Evolutionary conservation across 2,329 filamentous ascomycete genomes (phyloP).

Genomic region (Curvularia verruculosa): DNA sequence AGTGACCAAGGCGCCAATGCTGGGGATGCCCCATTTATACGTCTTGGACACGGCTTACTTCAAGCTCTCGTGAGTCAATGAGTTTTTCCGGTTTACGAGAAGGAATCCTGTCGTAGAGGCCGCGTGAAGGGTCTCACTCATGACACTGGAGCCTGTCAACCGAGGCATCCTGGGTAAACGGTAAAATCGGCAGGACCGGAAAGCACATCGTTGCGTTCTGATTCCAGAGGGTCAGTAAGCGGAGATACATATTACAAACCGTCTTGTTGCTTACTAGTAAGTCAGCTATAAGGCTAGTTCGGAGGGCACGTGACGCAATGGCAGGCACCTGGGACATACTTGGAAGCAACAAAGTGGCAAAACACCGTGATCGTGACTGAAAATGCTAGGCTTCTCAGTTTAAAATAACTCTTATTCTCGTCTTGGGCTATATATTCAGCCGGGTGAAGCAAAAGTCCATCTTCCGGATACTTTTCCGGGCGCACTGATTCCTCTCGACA

Average conservation of each 20-base stretch:
- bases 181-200: not conserved
- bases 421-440: not conserved
- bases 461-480: slow-evolving; percentile 3
- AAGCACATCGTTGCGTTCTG: not conserved
- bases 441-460: not conserved
- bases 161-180: not conserved
- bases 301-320: not conserved
- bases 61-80: slow-evolving; percentile 1
- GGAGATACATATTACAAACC: not conserved
- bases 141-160: not conserved
- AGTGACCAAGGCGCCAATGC: slow-evolving; percentile 14
- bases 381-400: no score
- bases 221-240: not conserved
- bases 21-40: slow-evolving; percentile 16
- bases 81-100: slow-evolving; percentile 1
- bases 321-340: not conserved
- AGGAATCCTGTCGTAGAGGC: not conserved
- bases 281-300: not conserved
- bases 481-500: not conserved
- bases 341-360: not conserved
- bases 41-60: slow-evolving; percentile 2
- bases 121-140: not conserved
- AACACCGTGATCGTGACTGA: not conserved
- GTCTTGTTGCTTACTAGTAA: not conserved
- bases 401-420: not conserved